phyloP scores from a whole-genome alignment of 768 basidiomycete species.

The Auriscalpium orientale region DNA sequence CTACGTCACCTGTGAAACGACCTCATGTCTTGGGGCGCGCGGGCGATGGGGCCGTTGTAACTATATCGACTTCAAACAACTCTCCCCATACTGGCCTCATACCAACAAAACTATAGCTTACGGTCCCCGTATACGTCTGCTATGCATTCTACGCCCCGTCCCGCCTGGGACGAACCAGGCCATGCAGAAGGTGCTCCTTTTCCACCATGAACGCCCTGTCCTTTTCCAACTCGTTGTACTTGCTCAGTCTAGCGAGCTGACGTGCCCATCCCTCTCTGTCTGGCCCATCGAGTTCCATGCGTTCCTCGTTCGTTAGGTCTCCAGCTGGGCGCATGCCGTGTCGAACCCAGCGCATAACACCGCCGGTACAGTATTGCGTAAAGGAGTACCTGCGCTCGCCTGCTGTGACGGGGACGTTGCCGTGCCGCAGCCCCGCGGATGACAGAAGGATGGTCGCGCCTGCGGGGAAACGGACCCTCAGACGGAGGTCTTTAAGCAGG shows the following conservation, averaged over 20 bases:
- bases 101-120: too few species aligned
- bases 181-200: not conserved
- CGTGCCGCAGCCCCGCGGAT: conserved; percentile 12
- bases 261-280: not conserved
- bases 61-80: too few species aligned
- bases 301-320: not conserved
- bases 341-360: conserved; percentile 5
- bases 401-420: conserved; percentile 10
- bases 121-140: too few species aligned
- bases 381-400: conserved; percentile 2
- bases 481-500: conserved; percentile 9
- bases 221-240: not conserved
- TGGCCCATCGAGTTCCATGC: not conserved
- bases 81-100: too few species aligned
- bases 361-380: conserved; percentile 7
- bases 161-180: too few species aligned
- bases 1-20: too few species aligned
- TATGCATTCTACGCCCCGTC: too few species aligned
- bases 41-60: too few species aligned
- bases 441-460: conserved; percentile 15
- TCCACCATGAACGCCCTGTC: not conserved
- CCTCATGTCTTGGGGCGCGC: too few species aligned
- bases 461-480: conserved; percentile 16
- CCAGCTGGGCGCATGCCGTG: not conserved
- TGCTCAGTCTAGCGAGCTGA: not conserved